Base-by-base conservation (phyloP, 2,329 filamentous ascomycete species). In the Volutella citrinella region DNA sequence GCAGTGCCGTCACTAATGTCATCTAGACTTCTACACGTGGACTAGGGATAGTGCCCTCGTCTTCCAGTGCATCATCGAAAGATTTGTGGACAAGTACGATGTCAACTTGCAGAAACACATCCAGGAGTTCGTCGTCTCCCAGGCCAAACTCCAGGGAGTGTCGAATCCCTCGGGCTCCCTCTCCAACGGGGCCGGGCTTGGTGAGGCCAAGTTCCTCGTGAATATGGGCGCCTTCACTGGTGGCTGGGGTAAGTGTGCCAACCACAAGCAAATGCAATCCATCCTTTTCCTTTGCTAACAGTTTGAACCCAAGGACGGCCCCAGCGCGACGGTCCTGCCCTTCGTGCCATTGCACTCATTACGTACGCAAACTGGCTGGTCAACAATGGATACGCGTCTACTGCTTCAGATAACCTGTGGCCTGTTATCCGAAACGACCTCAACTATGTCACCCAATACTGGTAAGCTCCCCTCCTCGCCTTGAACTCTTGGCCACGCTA, bases 381-480 rank as follows among this genome's bases (percentile, higher is more conserved):
- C 30, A 65, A 64, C 26, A 83, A 86, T 42, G 82, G 80, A 8
- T 78, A 82, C 50, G 65, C 78, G 10, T 66, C 66, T 4, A 74
- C 73, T 1, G 81, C 76, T 4, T 62, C 60, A 5, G 57, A 65
- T 27, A 69, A 75, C 27, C 65, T 86, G 26, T 90, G 84, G 84
- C 86, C 86, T 4, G 68, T 91, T 32, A 76, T 89, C 28, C 69
- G 72, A 29, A 91, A 89, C 47, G 87, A 93, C 51, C 70, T 94
- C 20, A 72, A 71, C 27, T 93, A 91, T 44, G 79, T 87, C 7
- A 73, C 79, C 2, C 77, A 87, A 52, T 86, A 87, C 64, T 87
- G 82, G 78, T 67, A 33, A 40, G 59, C 36, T 3, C 12, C 10
- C n/a, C n/a, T n/a, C n/a, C n/a, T n/a, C n/a, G n/a, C n/a, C n/a